Percentiles rank a stretch among this genome's conserved stretches.
Evolutionary conservation across 2,329 filamentous ascomycete genomes (phyloP).

Genomic region (Trichoderma sp.): DNA sequence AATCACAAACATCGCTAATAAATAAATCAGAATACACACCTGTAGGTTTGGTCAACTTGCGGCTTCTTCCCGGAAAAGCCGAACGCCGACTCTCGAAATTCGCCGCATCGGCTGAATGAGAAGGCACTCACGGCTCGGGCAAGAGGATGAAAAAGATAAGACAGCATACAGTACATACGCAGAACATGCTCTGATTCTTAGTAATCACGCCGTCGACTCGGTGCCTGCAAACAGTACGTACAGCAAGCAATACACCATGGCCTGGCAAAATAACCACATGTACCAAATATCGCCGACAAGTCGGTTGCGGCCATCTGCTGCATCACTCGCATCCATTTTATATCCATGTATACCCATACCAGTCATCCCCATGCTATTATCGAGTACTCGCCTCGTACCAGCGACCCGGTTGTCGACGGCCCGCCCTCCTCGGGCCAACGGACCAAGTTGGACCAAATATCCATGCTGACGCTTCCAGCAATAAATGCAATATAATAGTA

Average conservation of each 20-base stretch:
- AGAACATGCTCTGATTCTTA: neutral
- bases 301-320: neutral
- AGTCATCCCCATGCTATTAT: no score
- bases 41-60: neutral
- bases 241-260: neutral
- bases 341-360: no score
- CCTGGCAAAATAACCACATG: neutral
- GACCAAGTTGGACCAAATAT: neutral
- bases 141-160: conserved; percentile 10
- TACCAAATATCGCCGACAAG: neutral
- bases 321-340: neutral
- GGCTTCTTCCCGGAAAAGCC: neutral
- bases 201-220: neutral
- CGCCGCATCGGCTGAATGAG: neutral
- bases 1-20: no score
- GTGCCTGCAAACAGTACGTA: neutral
- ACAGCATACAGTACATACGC: neutral
- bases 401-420: neutral
- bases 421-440: conserved; percentile 13
- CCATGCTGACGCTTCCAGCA: neutral
- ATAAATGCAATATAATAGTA: neutral
- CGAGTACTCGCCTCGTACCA: neutral
- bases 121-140: neutral
- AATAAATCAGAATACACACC: neutral
- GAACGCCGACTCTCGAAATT: neutral